A percentile compares a stretch with the other conserved stretches of the same genome.
phyloP scores from a whole-genome alignment of 495 filamentous ascomycete species.

The Pyrenula massariospora region DNA sequence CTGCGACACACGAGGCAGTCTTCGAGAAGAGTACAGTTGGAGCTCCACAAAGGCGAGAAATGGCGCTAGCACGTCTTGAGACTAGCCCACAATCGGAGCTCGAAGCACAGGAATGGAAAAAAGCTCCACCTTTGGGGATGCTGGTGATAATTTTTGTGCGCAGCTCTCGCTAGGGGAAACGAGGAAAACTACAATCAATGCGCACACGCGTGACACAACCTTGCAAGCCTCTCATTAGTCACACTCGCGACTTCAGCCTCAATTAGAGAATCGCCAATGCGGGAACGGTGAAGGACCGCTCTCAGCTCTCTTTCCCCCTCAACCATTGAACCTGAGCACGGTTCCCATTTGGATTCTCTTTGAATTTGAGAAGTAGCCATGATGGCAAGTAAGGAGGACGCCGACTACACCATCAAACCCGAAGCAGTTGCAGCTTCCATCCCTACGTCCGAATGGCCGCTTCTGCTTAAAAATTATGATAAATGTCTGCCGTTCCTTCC shows the following conservation, averaged over 20 bases:
- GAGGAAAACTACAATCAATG: too few relatives aligned
- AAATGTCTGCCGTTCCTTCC: conserved; percentile 43
- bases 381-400: conserved; percentile 46
- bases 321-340: too few relatives aligned
- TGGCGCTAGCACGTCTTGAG: not conserved
- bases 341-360: too few relatives aligned
- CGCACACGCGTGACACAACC: too few relatives aligned
- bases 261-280: too few relatives aligned
- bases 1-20: not conserved
- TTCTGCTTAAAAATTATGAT: conserved; percentile 86
- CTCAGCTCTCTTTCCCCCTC: too few relatives aligned
- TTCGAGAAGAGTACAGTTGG: not conserved
- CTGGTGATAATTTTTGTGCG: not conserved
- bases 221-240: too few relatives aligned
- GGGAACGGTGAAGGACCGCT: too few relatives aligned
- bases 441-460: conserved; percentile 73
- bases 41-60: not conserved
- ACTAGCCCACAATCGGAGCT: not conserved
- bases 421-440: conserved; percentile 56
- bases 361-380: too few relatives aligned
- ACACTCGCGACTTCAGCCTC: too few relatives aligned
- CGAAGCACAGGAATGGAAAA: too few relatives aligned
- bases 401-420: conserved; percentile 81
- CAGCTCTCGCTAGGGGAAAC: too few relatives aligned
- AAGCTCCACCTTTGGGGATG: not conserved